Percentiles rank a stretch among this genome's conserved stretches.
These are phyloP conservation scores for Colletotrichum gigasporum DNA, from an alignment of 2,329 filamentous ascomycete genomes.

Conservation along the genomic window DNA sequence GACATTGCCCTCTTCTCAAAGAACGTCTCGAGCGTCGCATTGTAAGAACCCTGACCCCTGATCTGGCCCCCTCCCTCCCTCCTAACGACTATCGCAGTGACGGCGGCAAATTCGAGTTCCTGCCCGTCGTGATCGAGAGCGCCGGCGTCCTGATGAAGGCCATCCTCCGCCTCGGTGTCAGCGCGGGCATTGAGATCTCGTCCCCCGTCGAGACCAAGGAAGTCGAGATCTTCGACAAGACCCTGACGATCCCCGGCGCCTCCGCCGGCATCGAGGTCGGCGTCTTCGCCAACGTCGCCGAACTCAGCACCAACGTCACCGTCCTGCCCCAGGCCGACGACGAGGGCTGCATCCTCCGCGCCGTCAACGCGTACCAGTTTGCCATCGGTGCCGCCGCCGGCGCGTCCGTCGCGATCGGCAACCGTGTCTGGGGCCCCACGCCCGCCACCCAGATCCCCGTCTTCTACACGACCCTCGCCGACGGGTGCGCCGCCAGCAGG, in stretches of 20 bases:
- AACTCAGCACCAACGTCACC: conserved; percentile 63
- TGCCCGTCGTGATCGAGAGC: conserved; percentile 60
- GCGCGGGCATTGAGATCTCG: conserved; percentile 51
- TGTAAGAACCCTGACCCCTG: conserved; percentile 51
- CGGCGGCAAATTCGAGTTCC: conserved; percentile 64
- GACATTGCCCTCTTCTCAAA: conserved; percentile 60
- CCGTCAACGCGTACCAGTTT: conserved; percentile 60
- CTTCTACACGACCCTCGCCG: conserved; percentile 60
- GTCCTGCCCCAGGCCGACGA: conserved; percentile 41
- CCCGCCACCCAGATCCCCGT: conserved; percentile 57
- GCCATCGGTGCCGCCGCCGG: conserved; percentile 64
- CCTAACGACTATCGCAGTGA: conserved; percentile 50
- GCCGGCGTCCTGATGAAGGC: conserved; percentile 53
- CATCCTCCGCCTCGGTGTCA: conserved; percentile 55
- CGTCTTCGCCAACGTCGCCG: conserved; percentile 61
- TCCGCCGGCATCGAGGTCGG: conserved; percentile 57
- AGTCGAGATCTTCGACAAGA: conserved; percentile 22
- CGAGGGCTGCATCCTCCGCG: conserved; percentile 53
- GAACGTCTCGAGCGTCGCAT: conserved; percentile 55
- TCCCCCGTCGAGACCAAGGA: conserved; percentile 29
- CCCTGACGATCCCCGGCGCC: conserved; percentile 38
- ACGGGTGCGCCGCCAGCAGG: conserved; percentile 43
- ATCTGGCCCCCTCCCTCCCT: not conserved
- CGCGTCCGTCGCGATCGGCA: conserved; percentile 55
- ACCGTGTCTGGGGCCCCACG: conserved; percentile 59